phyloP scores from a whole-genome alignment of 345 rosid species.

The Citrus inodora region DNA sequence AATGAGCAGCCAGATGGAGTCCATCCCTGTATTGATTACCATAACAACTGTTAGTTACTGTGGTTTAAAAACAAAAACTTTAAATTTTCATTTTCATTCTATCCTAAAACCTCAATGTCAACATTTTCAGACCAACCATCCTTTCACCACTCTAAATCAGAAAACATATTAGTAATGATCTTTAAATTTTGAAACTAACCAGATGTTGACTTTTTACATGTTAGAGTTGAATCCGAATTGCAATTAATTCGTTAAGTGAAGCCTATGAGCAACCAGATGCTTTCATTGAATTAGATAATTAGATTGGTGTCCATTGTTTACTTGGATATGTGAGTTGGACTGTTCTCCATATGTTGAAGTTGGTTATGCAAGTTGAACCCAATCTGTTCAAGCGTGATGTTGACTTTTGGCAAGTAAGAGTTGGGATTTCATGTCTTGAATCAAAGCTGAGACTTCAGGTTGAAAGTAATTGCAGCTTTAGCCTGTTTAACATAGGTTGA shows the following conservation, averaged over 20 bases:
- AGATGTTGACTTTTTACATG: no score
- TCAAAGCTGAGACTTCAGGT: not conserved
- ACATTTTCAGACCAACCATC: no score
- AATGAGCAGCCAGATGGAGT: constrained; percentile 54
- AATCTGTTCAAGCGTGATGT: not conserved
- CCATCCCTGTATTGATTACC: constrained; percentile 61
- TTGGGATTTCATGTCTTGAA: not conserved
- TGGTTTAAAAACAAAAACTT: constrained; percentile 17
- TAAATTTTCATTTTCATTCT: no score
- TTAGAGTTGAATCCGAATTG: not conserved
- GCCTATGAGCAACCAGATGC: not conserved
- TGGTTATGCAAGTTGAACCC: no score
- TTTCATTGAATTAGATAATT: not conserved
- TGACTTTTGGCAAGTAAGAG: no score
- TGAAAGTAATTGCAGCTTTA: not conserved
- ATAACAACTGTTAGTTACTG: no score
- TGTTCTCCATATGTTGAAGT: not conserved
- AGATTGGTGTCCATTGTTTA: not conserved
- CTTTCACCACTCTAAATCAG: no score
- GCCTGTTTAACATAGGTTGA: not conserved
- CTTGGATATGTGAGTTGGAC: no score
- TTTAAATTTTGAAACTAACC: not conserved
- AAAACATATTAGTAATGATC: no score
- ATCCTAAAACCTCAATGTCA: no score
- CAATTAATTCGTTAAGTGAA: not conserved